A percentile compares a stretch with the other conserved stretches of the same genome.
Conservation (phyloP, 345 rosid species). For the Dipteronia dyeriana region DNA sequence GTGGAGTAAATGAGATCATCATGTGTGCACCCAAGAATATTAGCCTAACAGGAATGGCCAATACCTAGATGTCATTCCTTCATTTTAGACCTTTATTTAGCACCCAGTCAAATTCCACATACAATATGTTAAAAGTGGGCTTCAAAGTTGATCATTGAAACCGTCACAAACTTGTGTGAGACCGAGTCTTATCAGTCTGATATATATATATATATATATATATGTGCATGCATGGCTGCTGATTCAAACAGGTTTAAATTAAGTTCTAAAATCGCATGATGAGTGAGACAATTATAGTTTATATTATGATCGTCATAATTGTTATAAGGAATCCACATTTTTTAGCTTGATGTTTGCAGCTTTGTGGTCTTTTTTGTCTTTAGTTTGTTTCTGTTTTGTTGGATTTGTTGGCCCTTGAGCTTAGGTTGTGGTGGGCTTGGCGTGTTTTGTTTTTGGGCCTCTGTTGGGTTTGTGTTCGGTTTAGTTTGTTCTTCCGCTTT, state of each 20-base stretch:
- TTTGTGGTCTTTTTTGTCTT: no score
- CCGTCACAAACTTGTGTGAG: not conserved
- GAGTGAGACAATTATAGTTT: not conserved
- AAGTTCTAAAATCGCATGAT: not conserved
- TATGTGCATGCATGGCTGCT: not conserved
- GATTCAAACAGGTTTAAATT: not conserved
- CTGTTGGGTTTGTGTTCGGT: no score
- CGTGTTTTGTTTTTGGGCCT: no score
- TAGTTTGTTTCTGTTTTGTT: no score
- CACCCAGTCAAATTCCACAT: conserved; percentile 2
- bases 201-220: no score
- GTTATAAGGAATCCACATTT: not conserved
- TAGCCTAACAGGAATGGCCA: no score
- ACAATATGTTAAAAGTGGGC: not conserved
- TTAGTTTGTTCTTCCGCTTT: no score
- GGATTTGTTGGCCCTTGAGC: no score
- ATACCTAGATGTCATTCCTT: not conserved
- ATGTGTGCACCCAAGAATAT: no score
- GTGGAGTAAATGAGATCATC: not conserved
- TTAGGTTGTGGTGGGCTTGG: no score
- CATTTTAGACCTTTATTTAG: not conserved
- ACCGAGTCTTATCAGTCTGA: not conserved
- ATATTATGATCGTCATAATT: not conserved
- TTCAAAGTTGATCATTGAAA: not conserved
- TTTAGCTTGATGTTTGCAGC: no score